Evolutionary conservation across 306 rosid species (phyloP).

Genomic region (Cucurbita maxima): DNA sequence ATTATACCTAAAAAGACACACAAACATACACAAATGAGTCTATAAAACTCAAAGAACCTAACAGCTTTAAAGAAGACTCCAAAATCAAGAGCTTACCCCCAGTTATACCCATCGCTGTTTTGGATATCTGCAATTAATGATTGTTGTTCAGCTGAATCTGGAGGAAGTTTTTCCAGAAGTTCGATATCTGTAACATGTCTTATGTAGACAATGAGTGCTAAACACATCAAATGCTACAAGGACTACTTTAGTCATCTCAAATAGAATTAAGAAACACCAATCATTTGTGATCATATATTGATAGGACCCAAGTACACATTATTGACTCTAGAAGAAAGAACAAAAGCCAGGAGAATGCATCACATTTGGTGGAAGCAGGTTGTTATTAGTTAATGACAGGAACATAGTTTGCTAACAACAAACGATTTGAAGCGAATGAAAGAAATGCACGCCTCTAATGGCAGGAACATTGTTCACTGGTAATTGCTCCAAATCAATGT

Average conservation of each 20-base stretch:
- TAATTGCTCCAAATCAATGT: background rate
- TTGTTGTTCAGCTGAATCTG: slow-evolving; percentile 88
- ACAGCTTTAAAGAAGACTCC: slow-evolving; percentile 3
- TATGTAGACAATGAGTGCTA: background rate
- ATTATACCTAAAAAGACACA: slow-evolving; percentile 49
- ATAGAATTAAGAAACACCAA: background rate
- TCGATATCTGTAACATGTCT: slow-evolving; percentile 38
- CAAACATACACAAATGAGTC: slow-evolving; percentile 11
- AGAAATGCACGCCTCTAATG: background rate
- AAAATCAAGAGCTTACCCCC: slow-evolving; percentile 62
- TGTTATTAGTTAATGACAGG: background rate
- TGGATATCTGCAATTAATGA: slow-evolving; percentile 64
- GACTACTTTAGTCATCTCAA: background rate
- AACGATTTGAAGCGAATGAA: background rate
- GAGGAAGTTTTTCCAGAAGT: slow-evolving; percentile 53
- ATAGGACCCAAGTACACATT: background rate
- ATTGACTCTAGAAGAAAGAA: background rate
- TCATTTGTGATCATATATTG: background rate
- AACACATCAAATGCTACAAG: background rate
- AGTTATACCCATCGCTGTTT: slow-evolving; percentile 71
- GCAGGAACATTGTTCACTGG: background rate
- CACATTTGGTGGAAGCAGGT: background rate
- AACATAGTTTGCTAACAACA: background rate
- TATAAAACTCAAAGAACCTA: background rate
- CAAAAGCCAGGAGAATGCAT: background rate